Percentiles rank a stretch among this genome's conserved stretches.
Conservation (phyloP, 805 yeast genomes). For the Hanseniaspora taiwanica region DNA sequence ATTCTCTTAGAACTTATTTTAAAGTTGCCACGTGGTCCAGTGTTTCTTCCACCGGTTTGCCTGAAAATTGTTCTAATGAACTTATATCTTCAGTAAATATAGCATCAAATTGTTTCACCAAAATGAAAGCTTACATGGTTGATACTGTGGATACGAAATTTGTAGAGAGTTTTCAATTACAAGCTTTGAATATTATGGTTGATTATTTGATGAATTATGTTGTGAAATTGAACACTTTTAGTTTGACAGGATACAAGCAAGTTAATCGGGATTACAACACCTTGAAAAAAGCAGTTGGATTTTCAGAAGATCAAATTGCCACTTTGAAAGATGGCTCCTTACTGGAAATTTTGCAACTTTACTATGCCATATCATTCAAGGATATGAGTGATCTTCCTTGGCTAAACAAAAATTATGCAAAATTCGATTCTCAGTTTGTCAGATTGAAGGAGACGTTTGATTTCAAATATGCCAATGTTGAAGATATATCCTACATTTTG, state of each 20-base stretch:
- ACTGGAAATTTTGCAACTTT: neutral
- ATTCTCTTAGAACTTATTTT: conserved; percentile 21
- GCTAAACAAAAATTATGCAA: neutral
- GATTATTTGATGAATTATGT: conserved; percentile 25
- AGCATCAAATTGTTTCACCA: conserved; percentile 8
- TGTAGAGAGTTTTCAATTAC: conserved; percentile 7
- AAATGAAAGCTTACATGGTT: conserved; percentile 8
- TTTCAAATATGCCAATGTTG: neutral
- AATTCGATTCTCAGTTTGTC: neutral
- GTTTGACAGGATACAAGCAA: conserved; percentile 22
- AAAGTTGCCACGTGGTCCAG: conserved; percentile 23
- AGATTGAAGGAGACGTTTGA: neutral
- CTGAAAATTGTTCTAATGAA: conserved; percentile 15
- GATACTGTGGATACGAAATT: conserved; percentile 8
- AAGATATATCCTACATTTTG: conserved; percentile 1
- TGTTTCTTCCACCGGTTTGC: neutral
- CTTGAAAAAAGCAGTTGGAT: conserved; percentile 16
- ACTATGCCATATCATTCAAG: neutral
- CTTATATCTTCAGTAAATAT: conserved; percentile 18
- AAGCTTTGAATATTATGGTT: conserved; percentile 16
- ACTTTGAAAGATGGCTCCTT: neutral
- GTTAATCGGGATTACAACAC: conserved; percentile 20
- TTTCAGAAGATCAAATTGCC: conserved; percentile 9
- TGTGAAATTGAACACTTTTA: conserved; percentile 26
- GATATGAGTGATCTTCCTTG: neutral